Base-by-base conservation (phyloP, 73 alveolate genomes). In the Tetrahymena thermophila region DNA sequence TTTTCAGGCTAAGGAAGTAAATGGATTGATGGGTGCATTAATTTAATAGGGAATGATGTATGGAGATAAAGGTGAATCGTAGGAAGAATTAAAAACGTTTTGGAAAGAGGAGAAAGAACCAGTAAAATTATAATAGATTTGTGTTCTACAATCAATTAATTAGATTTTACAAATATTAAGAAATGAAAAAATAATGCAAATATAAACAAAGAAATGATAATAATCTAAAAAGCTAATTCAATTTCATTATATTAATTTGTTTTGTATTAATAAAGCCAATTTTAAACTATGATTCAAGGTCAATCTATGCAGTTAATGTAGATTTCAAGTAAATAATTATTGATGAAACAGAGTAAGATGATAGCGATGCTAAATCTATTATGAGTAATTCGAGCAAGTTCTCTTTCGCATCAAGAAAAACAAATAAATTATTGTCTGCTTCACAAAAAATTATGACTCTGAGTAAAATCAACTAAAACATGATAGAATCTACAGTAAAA, bases 41-140 rank as follows among this genome's bases (percentile, higher is more conserved):
- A 71, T 71, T 19, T 71, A 71, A 31, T 25, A 71, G 11, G 89
- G 89, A 13, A 71, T 71, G 31, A 23, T 71, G 89, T 71, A 71
- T 71, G 89, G 89, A 71, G 89, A 71, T 71, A n/a, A n/a, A n/a
- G 89, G 89, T 71, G 89, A 71, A n/a, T 71, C 89, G 5, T 31
- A n/a, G 23, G 35, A 71, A 31, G 89, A 71, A 4, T 25, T 71
- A 17, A 28, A 71, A 71, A 8, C 89, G 4, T 71, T 23, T 31
- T 71, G 89, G 89, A 71, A 71, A 71, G 89, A 71, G 11, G 89
- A 71, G 89, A 71, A 71, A n/a, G 89, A 71, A 71, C 89, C 89
- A 71, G 89, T 71, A 71, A 71, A 17, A 28, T 28, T 9, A n/a
- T 28, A 1, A 71, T 23, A 28, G 3, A 28, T 71, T 71, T 71